A percentile compares a stretch with the other conserved stretches of the same genome.
Evolutionary conservation across 2,329 filamentous ascomycete species (phyloP).

Genomic region (Juglanconis sp.): DNA sequence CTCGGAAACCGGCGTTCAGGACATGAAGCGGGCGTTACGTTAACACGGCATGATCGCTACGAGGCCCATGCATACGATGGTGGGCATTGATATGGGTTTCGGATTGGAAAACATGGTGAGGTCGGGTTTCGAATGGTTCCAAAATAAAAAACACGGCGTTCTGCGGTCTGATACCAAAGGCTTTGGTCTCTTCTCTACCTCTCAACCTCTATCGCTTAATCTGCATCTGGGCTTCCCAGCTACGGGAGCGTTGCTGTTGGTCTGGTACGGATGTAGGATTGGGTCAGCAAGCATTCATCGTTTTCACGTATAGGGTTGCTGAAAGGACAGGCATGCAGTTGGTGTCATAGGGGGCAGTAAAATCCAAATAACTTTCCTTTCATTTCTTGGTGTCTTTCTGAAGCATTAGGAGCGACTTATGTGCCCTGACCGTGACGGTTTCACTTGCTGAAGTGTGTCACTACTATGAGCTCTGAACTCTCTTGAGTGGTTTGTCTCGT

Average conservation of each 20-base stretch:
- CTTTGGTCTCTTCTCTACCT: neutral
- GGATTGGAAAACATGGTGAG: conserved; percentile 10
- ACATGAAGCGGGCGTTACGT: conserved; percentile 11
- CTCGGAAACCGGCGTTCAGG: conserved; percentile 12
- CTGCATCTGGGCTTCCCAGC: conserved; percentile 12
- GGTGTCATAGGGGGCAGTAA: conserved; percentile 1
- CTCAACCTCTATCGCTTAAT: neutral
- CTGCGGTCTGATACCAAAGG: conserved; percentile 14
- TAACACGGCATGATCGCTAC: conserved; percentile 9
- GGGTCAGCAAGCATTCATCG: conserved; percentile 5
- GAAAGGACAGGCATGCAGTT: neutral
- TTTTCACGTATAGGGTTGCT: conserved; percentile 7
- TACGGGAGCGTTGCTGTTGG: conserved; percentile 14
- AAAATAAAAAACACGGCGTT: conserved; percentile 14
- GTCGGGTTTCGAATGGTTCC: neutral
- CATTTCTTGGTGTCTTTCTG: neutral
- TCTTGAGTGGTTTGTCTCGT: too few relatives aligned
- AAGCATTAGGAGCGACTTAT: too few relatives aligned
- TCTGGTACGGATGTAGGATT: neutral
- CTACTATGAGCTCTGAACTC: too few relatives aligned
- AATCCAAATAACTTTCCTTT: neutral
- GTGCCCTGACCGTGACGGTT: too few relatives aligned
- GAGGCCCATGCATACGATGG: conserved; percentile 21
- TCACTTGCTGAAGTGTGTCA: too few relatives aligned
- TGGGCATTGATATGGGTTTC: conserved; percentile 6